A percentile compares a stretch with the other conserved stretches of the same genome.
phyloP scores from a whole-genome alignment of 1,139 yeast species.

The Taphrina populina region DNA sequence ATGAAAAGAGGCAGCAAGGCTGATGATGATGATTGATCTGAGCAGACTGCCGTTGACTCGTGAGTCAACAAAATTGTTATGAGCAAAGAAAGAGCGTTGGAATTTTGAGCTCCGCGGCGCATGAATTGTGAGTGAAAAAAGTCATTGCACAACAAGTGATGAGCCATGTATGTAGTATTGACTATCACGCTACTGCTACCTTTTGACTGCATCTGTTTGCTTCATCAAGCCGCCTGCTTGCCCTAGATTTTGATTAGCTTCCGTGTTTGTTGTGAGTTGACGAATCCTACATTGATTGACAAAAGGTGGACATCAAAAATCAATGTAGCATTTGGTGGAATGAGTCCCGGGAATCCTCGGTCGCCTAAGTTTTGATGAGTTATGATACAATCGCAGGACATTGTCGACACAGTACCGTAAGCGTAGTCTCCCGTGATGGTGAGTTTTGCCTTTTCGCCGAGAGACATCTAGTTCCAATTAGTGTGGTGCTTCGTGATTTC shows the following conservation, averaged over 20 bases:
- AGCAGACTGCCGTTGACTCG: too few species aligned
- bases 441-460: slow-evolving; percentile 87
- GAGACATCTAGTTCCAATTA: slow-evolving; percentile 61
- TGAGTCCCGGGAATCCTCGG: slow-evolving; percentile 92
- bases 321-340: slow-evolving; percentile 94
- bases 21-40: too few species aligned
- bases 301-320: slow-evolving; percentile 39
- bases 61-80: too few species aligned
- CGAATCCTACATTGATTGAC: slow-evolving; percentile 33
- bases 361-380: slow-evolving; percentile 3
- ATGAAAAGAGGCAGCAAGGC: too few species aligned
- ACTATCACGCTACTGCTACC: too few species aligned
- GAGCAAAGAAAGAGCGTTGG: too few species aligned
- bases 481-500: not conserved
- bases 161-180: too few species aligned
- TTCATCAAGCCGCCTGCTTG: slow-evolving; percentile 16
- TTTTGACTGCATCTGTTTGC: too few species aligned
- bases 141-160: too few species aligned
- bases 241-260: not conserved
- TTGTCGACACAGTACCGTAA: slow-evolving; percentile 55
- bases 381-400: not conserved
- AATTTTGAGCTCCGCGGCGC: too few species aligned
- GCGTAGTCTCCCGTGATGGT: slow-evolving; percentile 89
- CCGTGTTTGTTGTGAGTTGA: not conserved
- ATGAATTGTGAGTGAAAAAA: too few species aligned